A percentile compares a stretch with the other conserved stretches of the same genome.
Evolutionary conservation across 495 filamentous ascomycete species (phyloP).

Genomic region (Penicillium flavigenum): DNA sequence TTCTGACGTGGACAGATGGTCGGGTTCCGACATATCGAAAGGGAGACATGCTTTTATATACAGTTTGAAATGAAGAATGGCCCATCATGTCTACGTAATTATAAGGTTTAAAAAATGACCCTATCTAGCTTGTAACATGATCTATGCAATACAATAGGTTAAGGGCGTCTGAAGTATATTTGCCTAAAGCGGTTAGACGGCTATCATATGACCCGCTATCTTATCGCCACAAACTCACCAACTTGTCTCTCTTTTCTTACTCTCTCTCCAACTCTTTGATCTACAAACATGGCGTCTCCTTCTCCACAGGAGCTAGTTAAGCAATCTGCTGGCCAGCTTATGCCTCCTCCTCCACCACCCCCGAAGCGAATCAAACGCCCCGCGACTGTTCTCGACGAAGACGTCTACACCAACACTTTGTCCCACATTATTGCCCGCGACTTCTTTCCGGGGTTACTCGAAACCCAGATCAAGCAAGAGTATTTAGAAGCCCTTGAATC

Average conservation of each 20-base stretch:
- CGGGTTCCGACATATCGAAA: background rate
- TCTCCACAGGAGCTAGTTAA: conserved; percentile 39
- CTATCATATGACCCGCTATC: conserved; percentile 11
- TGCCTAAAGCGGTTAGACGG: conserved; percentile 13
- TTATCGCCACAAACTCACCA: conserved; percentile 5
- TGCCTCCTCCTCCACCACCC: conserved; percentile 87
- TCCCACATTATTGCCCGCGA: conserved; percentile 95
- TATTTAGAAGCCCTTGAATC: conserved; percentile 90
- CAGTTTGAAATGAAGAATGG: too few relatives aligned
- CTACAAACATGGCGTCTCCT: conserved; percentile 20
- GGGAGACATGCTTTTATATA: background rate
- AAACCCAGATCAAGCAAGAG: conserved; percentile 82
- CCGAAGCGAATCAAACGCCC: conserved; percentile 93
- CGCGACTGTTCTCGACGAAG: conserved; percentile 86
- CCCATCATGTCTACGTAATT: background rate
- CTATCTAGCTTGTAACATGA: background rate
- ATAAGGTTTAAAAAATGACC: background rate
- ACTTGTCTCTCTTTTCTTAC: background rate
- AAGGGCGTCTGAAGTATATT: background rate
- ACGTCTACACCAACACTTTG: conserved; percentile 84
- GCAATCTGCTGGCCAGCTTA: conserved; percentile 66
- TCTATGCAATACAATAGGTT: background rate
- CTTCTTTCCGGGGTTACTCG: conserved; percentile 90
- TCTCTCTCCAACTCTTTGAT: background rate
- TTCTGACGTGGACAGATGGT: background rate